Evolutionary conservation across 1,139 yeast genomes (phyloP).

Genomic region (Diutina mesorugosa): DNA sequence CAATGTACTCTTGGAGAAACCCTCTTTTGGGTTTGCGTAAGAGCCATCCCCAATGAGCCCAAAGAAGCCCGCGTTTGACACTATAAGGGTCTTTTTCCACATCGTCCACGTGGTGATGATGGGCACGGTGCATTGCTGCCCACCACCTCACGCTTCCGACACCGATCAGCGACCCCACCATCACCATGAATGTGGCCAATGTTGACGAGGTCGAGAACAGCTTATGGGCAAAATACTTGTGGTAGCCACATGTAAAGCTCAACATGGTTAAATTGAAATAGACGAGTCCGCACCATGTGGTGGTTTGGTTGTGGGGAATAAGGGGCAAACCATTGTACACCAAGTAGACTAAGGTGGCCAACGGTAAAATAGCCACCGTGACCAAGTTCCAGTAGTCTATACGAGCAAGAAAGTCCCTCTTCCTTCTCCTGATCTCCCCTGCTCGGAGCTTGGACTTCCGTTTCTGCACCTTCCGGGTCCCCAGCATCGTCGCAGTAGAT

Average conservation of each 20-base stretch:
- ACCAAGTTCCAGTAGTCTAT: constrained; percentile 20
- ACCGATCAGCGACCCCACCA: constrained; percentile 49
- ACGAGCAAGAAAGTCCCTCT: constrained; percentile 19
- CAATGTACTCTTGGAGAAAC: constrained; percentile 24
- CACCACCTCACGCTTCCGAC: constrained; percentile 51
- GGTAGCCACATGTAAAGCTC: constrained; percentile 45
- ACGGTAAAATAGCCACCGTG: constrained; percentile 22
- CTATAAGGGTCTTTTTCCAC: constrained; percentile 59
- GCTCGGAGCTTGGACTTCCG: not conserved
- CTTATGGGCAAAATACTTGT: constrained; percentile 53
- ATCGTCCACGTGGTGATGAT: constrained; percentile 52
- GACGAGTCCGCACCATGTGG: constrained; percentile 18
- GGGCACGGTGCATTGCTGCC: constrained; percentile 58
- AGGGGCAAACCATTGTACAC: constrained; percentile 6
- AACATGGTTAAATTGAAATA: constrained; percentile 29
- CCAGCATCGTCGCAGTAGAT: not conserved
- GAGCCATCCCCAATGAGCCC: constrained; percentile 59
- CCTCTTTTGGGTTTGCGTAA: constrained; percentile 35
- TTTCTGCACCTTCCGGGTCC: constrained; percentile 1
- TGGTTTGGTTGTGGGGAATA: constrained; percentile 12
- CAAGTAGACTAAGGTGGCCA: constrained; percentile 14
- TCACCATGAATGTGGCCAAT: constrained; percentile 2
- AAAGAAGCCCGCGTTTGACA: constrained; percentile 42
- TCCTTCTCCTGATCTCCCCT: constrained; percentile 15
- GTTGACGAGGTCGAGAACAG: constrained; percentile 24